Evolutionary conservation across 108 stramenopile genomes (phyloP).

Genomic region (Asterionellopsis glacialis): DNA sequence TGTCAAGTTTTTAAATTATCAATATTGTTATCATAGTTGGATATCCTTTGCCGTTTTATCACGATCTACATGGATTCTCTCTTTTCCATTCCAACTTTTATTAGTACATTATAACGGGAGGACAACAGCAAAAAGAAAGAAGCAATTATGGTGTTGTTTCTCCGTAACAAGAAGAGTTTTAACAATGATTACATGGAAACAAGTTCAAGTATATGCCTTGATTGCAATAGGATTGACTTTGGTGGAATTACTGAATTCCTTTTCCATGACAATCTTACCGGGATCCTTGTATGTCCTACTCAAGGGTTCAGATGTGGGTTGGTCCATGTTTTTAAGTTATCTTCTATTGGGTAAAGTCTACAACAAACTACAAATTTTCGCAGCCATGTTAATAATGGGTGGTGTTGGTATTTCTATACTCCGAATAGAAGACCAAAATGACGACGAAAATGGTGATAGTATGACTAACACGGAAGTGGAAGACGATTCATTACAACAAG

Average conservation of each 20-base stretch:
- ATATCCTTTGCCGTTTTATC: too few species aligned
- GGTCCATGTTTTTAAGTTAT: slow-evolving; percentile 9
- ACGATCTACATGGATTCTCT: too few species aligned
- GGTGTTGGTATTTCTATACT: slow-evolving; percentile 1
- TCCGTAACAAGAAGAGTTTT: too few species aligned
- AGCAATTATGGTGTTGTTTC: too few species aligned
- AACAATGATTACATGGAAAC: slow-evolving; percentile 7
- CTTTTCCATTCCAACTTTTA: too few species aligned
- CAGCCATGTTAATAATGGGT: slow-evolving; percentile 4
- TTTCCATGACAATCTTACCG: slow-evolving; percentile 12
- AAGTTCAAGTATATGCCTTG: neutral
- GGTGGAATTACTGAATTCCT: slow-evolving; percentile 8
- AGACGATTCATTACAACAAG: neutral
- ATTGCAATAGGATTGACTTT: slow-evolving; percentile 5
- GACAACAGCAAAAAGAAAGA: too few species aligned
- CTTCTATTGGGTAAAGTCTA: slow-evolving; percentile 1
- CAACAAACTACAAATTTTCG: neutral
- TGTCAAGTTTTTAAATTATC: too few species aligned
- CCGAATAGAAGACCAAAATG: neutral
- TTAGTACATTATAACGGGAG: too few species aligned
- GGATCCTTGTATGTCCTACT: slow-evolving; percentile 6
- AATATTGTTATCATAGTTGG: too few species aligned
- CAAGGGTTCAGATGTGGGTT: slow-evolving; percentile 8
- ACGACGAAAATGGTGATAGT: too few species aligned
- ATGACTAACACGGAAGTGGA: neutral